Evolutionary conservation across 306 rosid species (phyloP).

Genomic region (Cucurbita pepo): DNA sequence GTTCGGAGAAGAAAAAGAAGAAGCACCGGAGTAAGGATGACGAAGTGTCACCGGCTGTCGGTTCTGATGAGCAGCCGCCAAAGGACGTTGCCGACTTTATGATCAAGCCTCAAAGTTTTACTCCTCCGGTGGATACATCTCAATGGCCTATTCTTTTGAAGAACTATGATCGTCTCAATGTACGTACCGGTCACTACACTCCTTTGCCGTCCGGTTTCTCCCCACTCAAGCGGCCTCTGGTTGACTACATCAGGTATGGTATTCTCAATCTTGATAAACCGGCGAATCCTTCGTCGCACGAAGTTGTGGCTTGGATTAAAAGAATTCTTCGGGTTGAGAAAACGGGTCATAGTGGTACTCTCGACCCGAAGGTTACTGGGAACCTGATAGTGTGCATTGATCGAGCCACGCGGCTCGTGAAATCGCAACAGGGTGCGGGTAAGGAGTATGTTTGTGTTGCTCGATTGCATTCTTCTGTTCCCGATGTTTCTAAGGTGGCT

Average conservation of each 20-base stretch:
- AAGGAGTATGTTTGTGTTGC: constrained; percentile 77
- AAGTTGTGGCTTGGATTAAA: constrained; percentile 81
- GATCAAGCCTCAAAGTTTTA: constrained; percentile 56
- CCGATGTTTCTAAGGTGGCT: constrained; percentile 50
- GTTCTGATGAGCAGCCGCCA: constrained; percentile 6
- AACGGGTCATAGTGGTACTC: constrained; percentile 79
- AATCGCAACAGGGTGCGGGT: constrained; percentile 74
- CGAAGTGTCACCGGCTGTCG: background rate
- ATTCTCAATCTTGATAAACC: constrained; percentile 70
- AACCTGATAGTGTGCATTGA: constrained; percentile 71
- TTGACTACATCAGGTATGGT: constrained; percentile 55
- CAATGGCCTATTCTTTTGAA: constrained; percentile 81
- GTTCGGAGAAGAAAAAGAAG: constrained; percentile 43
- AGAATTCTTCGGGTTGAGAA: constrained; percentile 62
- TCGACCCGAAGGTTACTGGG: constrained; percentile 77
- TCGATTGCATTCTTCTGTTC: constrained; percentile 52
- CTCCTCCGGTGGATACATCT: constrained; percentile 56
- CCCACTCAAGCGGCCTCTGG: constrained; percentile 65
- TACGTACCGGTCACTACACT: constrained; percentile 74
- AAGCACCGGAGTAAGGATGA: constrained; percentile 12
- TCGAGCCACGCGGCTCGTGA: constrained; percentile 64
- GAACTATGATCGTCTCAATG: constrained; percentile 80
- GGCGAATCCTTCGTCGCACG: constrained; percentile 79
- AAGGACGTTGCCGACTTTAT: constrained; percentile 24
- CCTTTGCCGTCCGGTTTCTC: constrained; percentile 63